phyloP scores from a whole-genome alignment of 345 rosid species.

The Eucalyptus pauciflora region DNA sequence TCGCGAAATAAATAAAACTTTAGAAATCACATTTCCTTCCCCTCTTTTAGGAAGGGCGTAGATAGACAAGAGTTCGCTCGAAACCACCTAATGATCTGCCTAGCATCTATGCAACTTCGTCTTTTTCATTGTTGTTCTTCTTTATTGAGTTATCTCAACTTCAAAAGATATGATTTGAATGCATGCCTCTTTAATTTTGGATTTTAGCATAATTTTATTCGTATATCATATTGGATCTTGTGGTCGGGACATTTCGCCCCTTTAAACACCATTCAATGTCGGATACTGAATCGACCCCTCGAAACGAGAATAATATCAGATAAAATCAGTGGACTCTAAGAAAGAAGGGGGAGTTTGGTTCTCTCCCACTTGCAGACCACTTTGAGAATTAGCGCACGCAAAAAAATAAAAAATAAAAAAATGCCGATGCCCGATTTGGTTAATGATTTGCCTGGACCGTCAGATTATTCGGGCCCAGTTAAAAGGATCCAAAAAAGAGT shows the following conservation, averaged over 20 bases:
- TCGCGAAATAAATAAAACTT: too few relatives aligned
- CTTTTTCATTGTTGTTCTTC: not conserved
- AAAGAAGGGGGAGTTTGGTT: not conserved
- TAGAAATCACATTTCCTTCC: too few relatives aligned
- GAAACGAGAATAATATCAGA: not conserved
- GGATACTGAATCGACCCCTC: not conserved
- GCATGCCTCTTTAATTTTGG: not conserved
- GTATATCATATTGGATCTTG: not conserved
- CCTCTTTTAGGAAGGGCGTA: too few relatives aligned
- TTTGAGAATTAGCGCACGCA: not conserved
- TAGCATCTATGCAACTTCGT: not conserved
- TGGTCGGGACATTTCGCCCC: too few relatives aligned
- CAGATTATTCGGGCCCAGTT: not conserved
- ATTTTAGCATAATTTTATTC: not conserved
- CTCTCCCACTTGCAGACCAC: not conserved
- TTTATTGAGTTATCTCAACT: not conserved
- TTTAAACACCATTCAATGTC: not conserved
- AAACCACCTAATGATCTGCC: too few relatives aligned
- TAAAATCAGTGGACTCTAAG: not conserved
- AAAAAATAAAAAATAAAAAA: not conserved
- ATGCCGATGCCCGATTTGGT: not conserved
- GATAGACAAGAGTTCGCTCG: too few relatives aligned
- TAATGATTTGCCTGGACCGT: not conserved
- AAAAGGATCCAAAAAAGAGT: not conserved
- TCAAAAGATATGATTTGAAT: not conserved